phyloP scores from a whole-genome alignment of 345 rosid species.

The Salix arbutifolia region DNA sequence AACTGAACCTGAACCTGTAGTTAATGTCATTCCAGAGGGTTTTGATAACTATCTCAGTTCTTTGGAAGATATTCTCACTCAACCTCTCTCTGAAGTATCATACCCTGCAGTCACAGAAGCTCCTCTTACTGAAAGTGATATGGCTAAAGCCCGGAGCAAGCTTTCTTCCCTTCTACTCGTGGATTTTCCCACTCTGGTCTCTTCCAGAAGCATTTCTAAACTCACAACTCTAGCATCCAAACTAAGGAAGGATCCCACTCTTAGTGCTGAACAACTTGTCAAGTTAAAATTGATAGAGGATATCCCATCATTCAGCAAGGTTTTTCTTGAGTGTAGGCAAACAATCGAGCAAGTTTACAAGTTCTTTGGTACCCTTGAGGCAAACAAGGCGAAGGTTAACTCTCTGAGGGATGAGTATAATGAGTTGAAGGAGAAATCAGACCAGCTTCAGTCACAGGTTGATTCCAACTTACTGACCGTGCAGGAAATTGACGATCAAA shows the following conservation, averaged over 20 bases:
- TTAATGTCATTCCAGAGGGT: conserved; percentile 44
- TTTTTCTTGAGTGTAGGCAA: conserved; percentile 46
- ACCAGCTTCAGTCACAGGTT: conserved; percentile 44
- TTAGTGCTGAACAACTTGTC: conserved; percentile 58
- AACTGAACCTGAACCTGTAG: conserved; percentile 16
- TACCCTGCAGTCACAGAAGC: conserved; percentile 12
- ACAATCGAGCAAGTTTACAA: conserved; percentile 38
- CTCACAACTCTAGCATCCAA: conserved; percentile 45
- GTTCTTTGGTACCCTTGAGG: conserved; percentile 43
- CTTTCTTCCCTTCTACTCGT: conserved; percentile 52
- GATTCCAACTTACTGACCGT: conserved; percentile 37
- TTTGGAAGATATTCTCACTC: conserved; percentile 51
- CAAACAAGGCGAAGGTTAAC: conserved; percentile 48
- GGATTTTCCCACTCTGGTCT: conserved; percentile 54
- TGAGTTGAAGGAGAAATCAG: conserved; percentile 46
- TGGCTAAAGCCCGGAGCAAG: conserved; percentile 47
- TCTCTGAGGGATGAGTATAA: conserved; percentile 57
- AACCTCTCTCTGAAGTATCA: conserved; percentile 31
- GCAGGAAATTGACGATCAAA: conserved; percentile 53
- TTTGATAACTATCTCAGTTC: conserved; percentile 62
- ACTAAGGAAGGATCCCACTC: conserved; percentile 46
- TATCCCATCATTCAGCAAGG: conserved; percentile 54
- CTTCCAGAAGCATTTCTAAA: conserved; percentile 38
- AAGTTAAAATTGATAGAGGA: conserved; percentile 61
- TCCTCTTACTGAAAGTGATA: conserved; percentile 35